A percentile compares a stretch with the other conserved stretches of the same genome.
Conservation (phyloP, 306 rosid species). For the Dryas octopetala region DNA sequence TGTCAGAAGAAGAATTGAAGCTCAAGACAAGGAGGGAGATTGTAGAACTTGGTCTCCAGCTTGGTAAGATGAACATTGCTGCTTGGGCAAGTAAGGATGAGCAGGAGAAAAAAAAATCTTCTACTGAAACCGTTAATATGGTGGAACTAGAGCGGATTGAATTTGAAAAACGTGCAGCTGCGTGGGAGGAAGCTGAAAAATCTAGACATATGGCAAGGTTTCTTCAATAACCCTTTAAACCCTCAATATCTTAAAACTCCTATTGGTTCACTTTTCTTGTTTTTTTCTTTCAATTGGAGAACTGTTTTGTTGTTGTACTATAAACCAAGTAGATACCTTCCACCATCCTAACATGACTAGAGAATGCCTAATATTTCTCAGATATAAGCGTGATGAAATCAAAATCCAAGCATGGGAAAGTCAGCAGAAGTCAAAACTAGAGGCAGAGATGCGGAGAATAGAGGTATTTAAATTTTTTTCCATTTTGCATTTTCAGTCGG, state of each 20-base stretch:
- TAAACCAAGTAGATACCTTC: background rate
- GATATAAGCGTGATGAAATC: slow-evolving; percentile 90
- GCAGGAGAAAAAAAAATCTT: slow-evolving; percentile 42
- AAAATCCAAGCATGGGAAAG: slow-evolving; percentile 95
- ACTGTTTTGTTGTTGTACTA: background rate
- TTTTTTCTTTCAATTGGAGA: background rate
- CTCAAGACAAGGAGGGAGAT: slow-evolving; percentile 88
- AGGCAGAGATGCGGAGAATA: slow-evolving; percentile 77
- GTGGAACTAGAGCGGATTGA: slow-evolving; percentile 59
- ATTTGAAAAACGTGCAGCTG: slow-evolving; percentile 71
- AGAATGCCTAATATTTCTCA: slow-evolving; percentile 30
- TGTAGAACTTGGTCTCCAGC: slow-evolving; percentile 86
- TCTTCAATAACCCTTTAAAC: slow-evolving; percentile 18
- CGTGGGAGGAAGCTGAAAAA: slow-evolving; percentile 91
- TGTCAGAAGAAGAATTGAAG: slow-evolving; percentile 85
- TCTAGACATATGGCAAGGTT: slow-evolving; percentile 88
- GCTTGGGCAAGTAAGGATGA: slow-evolving; percentile 95
- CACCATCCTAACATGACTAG: slow-evolving; percentile 17
- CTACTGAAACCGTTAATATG: slow-evolving; percentile 24
- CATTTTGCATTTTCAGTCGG: background rate
- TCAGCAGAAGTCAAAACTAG: slow-evolving; percentile 76
- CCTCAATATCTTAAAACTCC: slow-evolving; percentile 16
- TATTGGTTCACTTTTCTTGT: background rate
- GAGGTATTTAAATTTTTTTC: slow-evolving; percentile 55
- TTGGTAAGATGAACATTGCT: slow-evolving; percentile 88